phyloP scores from a whole-genome alignment of 192 early-diverging fungal species.

The Backusella liffmaniae region DNA sequence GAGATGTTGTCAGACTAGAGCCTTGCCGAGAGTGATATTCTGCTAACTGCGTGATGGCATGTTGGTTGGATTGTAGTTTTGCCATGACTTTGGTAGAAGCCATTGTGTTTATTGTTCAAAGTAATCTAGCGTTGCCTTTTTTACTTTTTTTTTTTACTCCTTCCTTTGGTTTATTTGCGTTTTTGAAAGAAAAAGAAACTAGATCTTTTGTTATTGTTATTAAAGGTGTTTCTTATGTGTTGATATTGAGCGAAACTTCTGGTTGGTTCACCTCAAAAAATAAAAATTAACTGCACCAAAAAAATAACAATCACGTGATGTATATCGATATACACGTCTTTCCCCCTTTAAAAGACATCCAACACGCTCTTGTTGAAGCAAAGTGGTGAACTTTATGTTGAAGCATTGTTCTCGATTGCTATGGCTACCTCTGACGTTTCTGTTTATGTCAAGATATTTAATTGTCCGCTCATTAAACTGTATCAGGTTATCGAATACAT shows the following conservation, averaged over 20 bases:
- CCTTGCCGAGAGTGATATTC: constrained; percentile 27
- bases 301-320: not conserved
- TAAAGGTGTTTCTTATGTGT: not conserved
- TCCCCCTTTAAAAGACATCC: too few species aligned
- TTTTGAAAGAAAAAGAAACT: not conserved
- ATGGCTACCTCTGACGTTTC: too few species aligned
- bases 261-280: not conserved
- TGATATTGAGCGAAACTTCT: not conserved
- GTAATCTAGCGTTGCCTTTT: not conserved
- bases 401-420: too few species aligned
- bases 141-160: not conserved
- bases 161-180: not conserved
- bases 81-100: constrained; percentile 32
- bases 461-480: too few species aligned
- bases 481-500: too few species aligned
- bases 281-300: not conserved
- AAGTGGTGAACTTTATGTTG: too few species aligned
- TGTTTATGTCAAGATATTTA: too few species aligned
- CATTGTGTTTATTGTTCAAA: constrained; percentile 4
- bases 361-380: too few species aligned
- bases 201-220: too few species aligned
- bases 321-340: not conserved
- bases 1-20: constrained; percentile 1
- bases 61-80: constrained; percentile 27
- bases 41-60: constrained; percentile 27